A percentile compares a stretch with the other conserved stretches of the same genome.
Evolutionary conservation across 2,329 filamentous ascomycete genomes (phyloP).

Genomic region (Trichoderma sp.): DNA sequence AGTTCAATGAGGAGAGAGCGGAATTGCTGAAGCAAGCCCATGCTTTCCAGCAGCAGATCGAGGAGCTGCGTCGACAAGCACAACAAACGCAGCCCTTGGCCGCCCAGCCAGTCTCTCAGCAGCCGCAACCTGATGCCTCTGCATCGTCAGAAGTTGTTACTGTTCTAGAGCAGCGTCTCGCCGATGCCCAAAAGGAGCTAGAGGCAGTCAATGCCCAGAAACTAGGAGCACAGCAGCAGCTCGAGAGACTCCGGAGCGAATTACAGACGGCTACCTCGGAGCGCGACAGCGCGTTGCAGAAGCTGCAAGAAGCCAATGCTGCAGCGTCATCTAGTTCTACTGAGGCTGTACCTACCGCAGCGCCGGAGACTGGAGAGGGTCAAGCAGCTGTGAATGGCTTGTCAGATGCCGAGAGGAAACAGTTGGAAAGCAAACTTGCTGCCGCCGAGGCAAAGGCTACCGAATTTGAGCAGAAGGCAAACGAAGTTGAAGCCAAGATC

Average conservation of each 20-base stretch:
- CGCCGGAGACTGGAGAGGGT: background rate
- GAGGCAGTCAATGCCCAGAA: slow-evolving; percentile 68
- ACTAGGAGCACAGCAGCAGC: slow-evolving; percentile 64
- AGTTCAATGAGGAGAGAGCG: slow-evolving; percentile 35
- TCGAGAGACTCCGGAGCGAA: slow-evolving; percentile 56
- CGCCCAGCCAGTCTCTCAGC: slow-evolving; percentile 28
- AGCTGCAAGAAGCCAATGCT: slow-evolving; percentile 37
- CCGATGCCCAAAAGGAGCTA: slow-evolving; percentile 59
- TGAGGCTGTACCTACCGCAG: background rate
- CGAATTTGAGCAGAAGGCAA: slow-evolving; percentile 64
- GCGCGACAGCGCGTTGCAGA: slow-evolving; percentile 59
- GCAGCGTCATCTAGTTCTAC: slow-evolving; percentile 14
- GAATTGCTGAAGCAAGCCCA: slow-evolving; percentile 47
- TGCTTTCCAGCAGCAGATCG: slow-evolving; percentile 46
- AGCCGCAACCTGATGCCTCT: slow-evolving; percentile 39
- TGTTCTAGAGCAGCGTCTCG: slow-evolving; percentile 52
- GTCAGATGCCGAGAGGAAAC: slow-evolving; percentile 60
- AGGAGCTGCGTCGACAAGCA: slow-evolving; percentile 24
- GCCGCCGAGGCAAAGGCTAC: slow-evolving; percentile 61
- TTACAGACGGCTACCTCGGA: slow-evolving; percentile 64
- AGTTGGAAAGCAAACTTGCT: slow-evolving; percentile 63
- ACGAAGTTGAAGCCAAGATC: slow-evolving; percentile 64
- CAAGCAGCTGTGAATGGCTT: slow-evolving; percentile 35
- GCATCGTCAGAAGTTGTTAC: slow-evolving; percentile 49
- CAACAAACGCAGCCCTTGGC: too few species aligned